Base-by-base conservation (phyloP, 257 asterid species). In the Phtheirospermum japonicum region DNA sequence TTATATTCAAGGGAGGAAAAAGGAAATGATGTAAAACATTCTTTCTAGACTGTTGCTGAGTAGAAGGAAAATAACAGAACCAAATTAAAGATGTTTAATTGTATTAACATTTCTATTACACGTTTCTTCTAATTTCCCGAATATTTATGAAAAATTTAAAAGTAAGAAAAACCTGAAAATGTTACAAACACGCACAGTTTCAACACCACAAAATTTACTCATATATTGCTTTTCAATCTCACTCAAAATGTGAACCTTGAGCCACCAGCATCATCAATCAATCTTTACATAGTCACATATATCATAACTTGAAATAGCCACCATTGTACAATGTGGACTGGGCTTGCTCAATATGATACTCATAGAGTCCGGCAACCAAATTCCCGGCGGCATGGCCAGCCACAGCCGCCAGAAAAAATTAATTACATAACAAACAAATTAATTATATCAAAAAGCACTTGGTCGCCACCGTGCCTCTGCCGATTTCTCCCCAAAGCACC, bases 361-460 rank as follows among this genome's bases (percentile, higher is more conserved):
- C 64, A 57, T 60, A 76, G 0, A 79, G 0, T 52, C 76, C 74
- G 37, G 81, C 78, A 3, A 70, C 76, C 18, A 82, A 51, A 63
- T 64, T 68, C n/a, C 93, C 93, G 18, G 42, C 67, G 5, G 73
- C 80, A n/a, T 87, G 95, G 59, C 90, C 93, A 2, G 72, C 75
- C 3, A 82, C 82, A 32, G 82, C 85, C 13, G 55, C 79, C 61
- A 69, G 54, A 23, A 79, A 52, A 40, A 66, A 79, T n/a, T n/a
- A n/a, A n/a, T n/a, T n/a, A n/a, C n/a, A n/a, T n/a, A n/a, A n/a
- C n/a, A n/a, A n/a, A n/a, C n/a, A n/a, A n/a, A n/a, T n/a, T n/a
- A n/a, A n/a, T n/a, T n/a, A n/a, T n/a, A n/a, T n/a, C n/a, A n/a
- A n/a, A n/a, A n/a, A n/a, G n/a, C n/a, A n/a, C n/a, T n/a, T n/a